Evolutionary conservation across 1,139 yeast genomes (phyloP), one percentile per base, ranked within the genome.

Genomic region (Candida neerlandica): DNA sequence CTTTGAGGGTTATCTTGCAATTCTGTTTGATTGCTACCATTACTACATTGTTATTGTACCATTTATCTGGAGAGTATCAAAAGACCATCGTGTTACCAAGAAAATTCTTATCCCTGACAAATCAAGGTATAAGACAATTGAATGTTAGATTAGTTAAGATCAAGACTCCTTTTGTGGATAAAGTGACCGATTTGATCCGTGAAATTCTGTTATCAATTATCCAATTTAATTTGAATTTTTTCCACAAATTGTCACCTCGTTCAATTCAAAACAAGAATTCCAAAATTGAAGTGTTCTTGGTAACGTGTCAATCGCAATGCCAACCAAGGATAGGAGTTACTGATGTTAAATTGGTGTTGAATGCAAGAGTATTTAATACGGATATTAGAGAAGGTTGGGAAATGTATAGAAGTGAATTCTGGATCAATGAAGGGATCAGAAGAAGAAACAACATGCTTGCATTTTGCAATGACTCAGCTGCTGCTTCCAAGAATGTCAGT

Each of bases 371-470:
- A 1, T 94, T 92, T 66, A 82, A 83, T 53, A 84, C 94, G 0
- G 95, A 89, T 50, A 82, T 89, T 3, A 77, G 97, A 56, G 97
- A 92, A 64, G 95, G 92, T 11, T 94, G 99, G 99, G 99, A 94
- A 61, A 68, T 90, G 43, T 94, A 92, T 61, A 72, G 99, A 51
- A 89, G 89, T 59, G 97, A 92, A 64, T 94, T 91, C 63, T 94
- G 98, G 97, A 82, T 84, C 30, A 78, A 87, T 58, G 97, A 91
- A 64, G 87, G 91, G 1, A 82, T 85, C 5, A 78, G 96, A 58
- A 72, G 92, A 57, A 72, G 90, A 40, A 72, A 73, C 45, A 66
- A 69, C 39, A 65, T 78, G 59, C 58, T 76, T 55, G 69, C 71
- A 33, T 73, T 75, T 55, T 64, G 66, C 14, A 61, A 61, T 29